These are phyloP conservation scores for Myxozyma sirexii DNA, from an alignment of 805 yeast genomes.

Conservation along the genomic window DNA sequence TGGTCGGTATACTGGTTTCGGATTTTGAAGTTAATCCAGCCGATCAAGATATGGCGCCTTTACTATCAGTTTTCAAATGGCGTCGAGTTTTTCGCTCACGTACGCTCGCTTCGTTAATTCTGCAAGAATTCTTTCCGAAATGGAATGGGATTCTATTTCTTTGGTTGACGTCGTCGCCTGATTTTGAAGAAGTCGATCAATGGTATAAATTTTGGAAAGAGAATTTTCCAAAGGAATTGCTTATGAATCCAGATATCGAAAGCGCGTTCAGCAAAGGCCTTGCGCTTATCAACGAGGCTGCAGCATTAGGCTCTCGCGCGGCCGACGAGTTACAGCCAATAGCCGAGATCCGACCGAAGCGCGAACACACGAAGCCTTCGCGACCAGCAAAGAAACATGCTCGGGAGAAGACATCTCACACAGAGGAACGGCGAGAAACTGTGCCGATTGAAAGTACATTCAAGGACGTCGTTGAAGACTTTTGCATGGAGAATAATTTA, in stretches of 20 bases:
- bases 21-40: slow-evolving; percentile 39
- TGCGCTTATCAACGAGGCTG: slow-evolving; percentile 42
- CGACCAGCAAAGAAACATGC: background rate
- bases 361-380: background rate
- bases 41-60: slow-evolving; percentile 32
- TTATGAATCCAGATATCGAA: slow-evolving; percentile 18
- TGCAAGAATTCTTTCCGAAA: slow-evolving; percentile 47
- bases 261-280: slow-evolving; percentile 37
- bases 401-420: background rate
- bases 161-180: slow-evolving; percentile 40
- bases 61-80: slow-evolving; percentile 39
- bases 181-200: slow-evolving; percentile 37
- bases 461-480: slow-evolving; percentile 65
- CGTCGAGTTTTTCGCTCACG: slow-evolving; percentile 30
- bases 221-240: slow-evolving; percentile 35
- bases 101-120: slow-evolving; percentile 39
- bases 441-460: slow-evolving; percentile 51
- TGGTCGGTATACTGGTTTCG: slow-evolving; percentile 22
- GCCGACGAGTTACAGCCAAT: slow-evolving; percentile 27
- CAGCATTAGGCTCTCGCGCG: slow-evolving; percentile 37
- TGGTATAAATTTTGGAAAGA: slow-evolving; percentile 44
- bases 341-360: background rate
- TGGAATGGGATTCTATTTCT: slow-evolving; percentile 40
- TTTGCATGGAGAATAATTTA: slow-evolving; percentile 56
- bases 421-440: background rate